Conservation (phyloP, 1,284 basidiomycete species). For the Exobasidium rhododendri region DNA sequence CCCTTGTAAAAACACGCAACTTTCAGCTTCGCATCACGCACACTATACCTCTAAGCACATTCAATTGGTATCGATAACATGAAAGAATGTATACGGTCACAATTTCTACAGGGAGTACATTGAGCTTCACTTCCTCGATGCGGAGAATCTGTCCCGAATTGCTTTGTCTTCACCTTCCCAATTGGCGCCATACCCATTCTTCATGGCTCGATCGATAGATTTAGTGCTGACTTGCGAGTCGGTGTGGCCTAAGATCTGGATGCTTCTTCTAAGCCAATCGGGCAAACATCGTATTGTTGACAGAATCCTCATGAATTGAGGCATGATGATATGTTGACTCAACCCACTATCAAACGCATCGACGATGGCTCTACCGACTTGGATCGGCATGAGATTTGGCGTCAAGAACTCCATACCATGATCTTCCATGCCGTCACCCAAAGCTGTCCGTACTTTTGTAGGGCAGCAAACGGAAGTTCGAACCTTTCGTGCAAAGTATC, state of each 20-base stretch:
- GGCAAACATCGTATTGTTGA: conserved; percentile 41
- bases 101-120: no score
- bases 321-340: conserved; percentile 44
- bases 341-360: conserved; percentile 44
- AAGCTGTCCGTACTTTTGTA: conserved; percentile 51
- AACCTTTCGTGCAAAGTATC: conserved; percentile 44
- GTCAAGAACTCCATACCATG: conserved; percentile 44
- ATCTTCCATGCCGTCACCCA: conserved; percentile 50
- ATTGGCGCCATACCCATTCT: conserved; percentile 46
- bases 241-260: conserved; percentile 41
- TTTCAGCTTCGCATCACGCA: no score
- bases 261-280: conserved; percentile 39
- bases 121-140: no score
- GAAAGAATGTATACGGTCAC: no score
- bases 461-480: conserved; percentile 48
- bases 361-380: conserved; percentile 41
- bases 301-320: conserved; percentile 35
- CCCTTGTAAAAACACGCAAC: no score
- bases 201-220: conserved; percentile 34
- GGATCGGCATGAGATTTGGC: conserved; percentile 46
- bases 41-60: no score
- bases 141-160: conserved; percentile 24
- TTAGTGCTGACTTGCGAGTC: conserved; percentile 43
- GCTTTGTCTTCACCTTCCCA: conserved; percentile 38
- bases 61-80: no score